Percentiles rank a stretch among this genome's conserved stretches.
Conservation (phyloP, 495 filamentous ascomycete species). For the Penicillium cosmopolitanum region DNA sequence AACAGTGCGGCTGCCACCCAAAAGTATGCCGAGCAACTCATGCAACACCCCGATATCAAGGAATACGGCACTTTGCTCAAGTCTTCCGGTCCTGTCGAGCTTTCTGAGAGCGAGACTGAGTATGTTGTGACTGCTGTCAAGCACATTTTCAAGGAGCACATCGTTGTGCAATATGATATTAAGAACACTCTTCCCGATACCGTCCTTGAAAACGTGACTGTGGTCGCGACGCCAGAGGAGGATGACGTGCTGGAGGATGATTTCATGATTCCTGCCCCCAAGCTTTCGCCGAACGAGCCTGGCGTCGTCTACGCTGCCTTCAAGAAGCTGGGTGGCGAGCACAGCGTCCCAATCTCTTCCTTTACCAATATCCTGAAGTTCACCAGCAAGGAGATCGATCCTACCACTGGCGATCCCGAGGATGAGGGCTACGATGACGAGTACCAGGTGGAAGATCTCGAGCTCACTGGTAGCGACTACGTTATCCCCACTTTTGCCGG, state of each 20-base stretch:
- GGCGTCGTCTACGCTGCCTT: conserved; percentile 96
- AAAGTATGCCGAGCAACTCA: conserved; percentile 85
- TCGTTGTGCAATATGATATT: conserved; percentile 96
- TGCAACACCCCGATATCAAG: conserved; percentile 85
- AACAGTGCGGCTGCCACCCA: conserved; percentile 77
- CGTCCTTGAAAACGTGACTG: conserved; percentile 86
- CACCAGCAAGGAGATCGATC: conserved; percentile 96
- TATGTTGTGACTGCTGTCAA: conserved; percentile 94
- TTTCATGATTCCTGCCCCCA: conserved; percentile 88
- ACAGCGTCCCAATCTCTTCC: conserved; percentile 67
- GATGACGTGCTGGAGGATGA: conserved; percentile 82
- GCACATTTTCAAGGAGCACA: conserved; percentile 95
- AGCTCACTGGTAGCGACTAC: conserved; percentile 90
- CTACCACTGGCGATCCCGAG: conserved; percentile 90
- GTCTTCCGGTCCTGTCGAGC: conserved; percentile 80
- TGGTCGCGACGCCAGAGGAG: conserved; percentile 81
- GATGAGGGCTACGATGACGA: conserved; percentile 94
- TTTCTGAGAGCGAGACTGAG: conserved; percentile 96
- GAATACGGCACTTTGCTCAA: conserved; percentile 88
- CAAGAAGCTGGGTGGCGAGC: conserved; percentile 75
- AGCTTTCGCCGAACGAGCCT: conserved; percentile 77
- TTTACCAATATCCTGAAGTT: conserved; percentile 97
- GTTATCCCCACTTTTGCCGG: conserved; percentile 89
- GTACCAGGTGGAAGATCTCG: conserved; percentile 94
- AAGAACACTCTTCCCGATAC: conserved; percentile 96